Evolutionary conservation across 768 basidiomycete genomes (phyloP).

Genomic region (Rhodosporidiobolus sp.): DNA sequence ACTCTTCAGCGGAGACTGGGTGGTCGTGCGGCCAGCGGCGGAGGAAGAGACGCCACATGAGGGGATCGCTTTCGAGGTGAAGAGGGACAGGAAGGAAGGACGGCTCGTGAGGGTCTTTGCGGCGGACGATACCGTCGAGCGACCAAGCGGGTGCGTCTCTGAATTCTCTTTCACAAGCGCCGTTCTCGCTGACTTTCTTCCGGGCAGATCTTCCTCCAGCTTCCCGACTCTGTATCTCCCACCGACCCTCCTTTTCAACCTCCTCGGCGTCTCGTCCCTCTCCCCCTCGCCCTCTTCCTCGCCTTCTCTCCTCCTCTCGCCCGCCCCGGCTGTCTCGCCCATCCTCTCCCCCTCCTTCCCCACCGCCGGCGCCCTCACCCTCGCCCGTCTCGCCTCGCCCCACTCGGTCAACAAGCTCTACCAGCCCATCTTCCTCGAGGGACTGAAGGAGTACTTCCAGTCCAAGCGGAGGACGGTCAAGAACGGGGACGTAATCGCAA

Average conservation of each 20-base stretch:
- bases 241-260: conserved; percentile 25
- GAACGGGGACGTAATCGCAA: conserved; percentile 68
- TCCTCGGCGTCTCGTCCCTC: conserved; percentile 15
- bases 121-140: conserved; percentile 9
- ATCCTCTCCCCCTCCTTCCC: conserved; percentile 53
- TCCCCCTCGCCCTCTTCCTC: background rate
- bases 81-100: background rate
- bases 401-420: conserved; percentile 63
- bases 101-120: conserved; percentile 32
- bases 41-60: conserved; percentile 9
- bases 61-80: background rate
- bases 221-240: background rate
- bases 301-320: background rate
- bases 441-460: conserved; percentile 65
- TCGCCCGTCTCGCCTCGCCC: conserved; percentile 78
- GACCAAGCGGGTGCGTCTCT: background rate
- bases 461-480: conserved; percentile 59
- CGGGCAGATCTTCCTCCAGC: background rate
- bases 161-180: background rate
- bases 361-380: conserved; percentile 63
- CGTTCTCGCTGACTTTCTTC: background rate
- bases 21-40: conserved; percentile 17
- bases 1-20: conserved; percentile 42
- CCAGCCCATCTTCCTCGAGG: conserved; percentile 61
- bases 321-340: conserved; percentile 5